Percentiles rank a stretch among this genome's conserved stretches.
These are phyloP conservation scores for Peziza echinospora DNA, from an alignment of 495 filamentous ascomycete genomes.

Conservation along the genomic window DNA sequence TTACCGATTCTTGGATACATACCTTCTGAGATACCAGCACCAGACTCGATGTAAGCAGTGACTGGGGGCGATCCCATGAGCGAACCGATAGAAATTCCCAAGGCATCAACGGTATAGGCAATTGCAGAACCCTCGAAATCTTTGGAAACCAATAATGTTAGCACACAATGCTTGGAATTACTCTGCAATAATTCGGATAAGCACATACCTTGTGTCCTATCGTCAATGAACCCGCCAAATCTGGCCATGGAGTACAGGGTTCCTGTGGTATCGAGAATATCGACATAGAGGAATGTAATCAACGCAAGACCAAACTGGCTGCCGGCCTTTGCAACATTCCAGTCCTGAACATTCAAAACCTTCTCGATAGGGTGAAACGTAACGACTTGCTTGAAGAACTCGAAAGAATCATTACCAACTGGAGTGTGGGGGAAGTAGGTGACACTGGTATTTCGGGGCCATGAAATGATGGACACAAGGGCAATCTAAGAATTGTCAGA, in stretches of 20 bases:
- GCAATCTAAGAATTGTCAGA: slow-evolving; percentile 39
- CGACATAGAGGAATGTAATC: slow-evolving; percentile 69
- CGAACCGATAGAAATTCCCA: slow-evolving; percentile 55
- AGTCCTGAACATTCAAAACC: slow-evolving; percentile 42
- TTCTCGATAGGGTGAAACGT: slow-evolving; percentile 52
- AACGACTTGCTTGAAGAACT: slow-evolving; percentile 70
- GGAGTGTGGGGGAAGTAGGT: slow-evolving; percentile 56
- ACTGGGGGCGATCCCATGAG: slow-evolving; percentile 54
- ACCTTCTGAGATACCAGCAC: slow-evolving; percentile 66
- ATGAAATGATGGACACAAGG: slow-evolving; percentile 64
- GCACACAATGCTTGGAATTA: too few relatives aligned
- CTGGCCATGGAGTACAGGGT: slow-evolving; percentile 63
- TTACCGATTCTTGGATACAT: not conserved
- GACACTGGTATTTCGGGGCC: slow-evolving; percentile 49
- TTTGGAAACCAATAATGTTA: slow-evolving; percentile 19
- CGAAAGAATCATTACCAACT: slow-evolving; percentile 41
- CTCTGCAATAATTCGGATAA: too few relatives aligned
- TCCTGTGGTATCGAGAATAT: slow-evolving; percentile 47
- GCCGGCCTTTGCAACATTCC: slow-evolving; percentile 40
- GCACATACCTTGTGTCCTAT: slow-evolving; percentile 12
- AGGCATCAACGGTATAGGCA: slow-evolving; percentile 58
- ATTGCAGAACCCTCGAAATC: slow-evolving; percentile 62
- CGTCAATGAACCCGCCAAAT: slow-evolving; percentile 49
- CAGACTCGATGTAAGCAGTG: slow-evolving; percentile 65
- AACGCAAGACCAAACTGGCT: slow-evolving; percentile 54